A percentile compares a stretch with the other conserved stretches of the same genome.
phyloP scores from a whole-genome alignment of 2,329 filamentous ascomycete species.

The Fusarium irregulare region DNA sequence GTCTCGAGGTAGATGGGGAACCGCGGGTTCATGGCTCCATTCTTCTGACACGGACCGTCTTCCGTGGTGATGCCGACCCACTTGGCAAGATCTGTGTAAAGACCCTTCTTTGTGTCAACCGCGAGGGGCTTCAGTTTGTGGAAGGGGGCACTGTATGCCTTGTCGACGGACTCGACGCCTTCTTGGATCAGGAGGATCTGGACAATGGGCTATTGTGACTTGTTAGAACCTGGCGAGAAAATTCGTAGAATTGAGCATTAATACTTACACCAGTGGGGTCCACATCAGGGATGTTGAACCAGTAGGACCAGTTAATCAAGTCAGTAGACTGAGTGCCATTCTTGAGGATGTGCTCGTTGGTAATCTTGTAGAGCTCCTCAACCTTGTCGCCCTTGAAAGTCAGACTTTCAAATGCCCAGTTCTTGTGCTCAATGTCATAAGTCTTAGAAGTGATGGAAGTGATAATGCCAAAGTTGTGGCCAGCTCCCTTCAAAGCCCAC shows the following conservation, averaged over 20 bases:
- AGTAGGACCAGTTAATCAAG: slow-evolving; percentile 63
- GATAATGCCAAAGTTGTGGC: slow-evolving; percentile 51
- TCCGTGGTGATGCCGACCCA: slow-evolving; percentile 32
- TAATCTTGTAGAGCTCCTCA: slow-evolving; percentile 58
- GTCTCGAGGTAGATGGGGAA: slow-evolving; percentile 40
- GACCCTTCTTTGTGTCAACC: slow-evolving; percentile 33
- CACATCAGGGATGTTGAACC: slow-evolving; percentile 53
- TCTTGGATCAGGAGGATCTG: slow-evolving; percentile 58
- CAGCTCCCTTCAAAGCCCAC: slow-evolving; percentile 51
- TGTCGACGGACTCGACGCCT: slow-evolving; percentile 54
- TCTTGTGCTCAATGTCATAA: slow-evolving; percentile 34
- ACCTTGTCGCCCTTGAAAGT: slow-evolving; percentile 61
- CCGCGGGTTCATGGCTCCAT: slow-evolving; percentile 36
- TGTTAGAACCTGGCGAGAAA: background rate
- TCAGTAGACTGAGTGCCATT: slow-evolving; percentile 53
- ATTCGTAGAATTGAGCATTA: fast-evolving
- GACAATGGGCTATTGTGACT: slow-evolving; percentile 52
- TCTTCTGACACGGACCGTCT: slow-evolving; percentile 35
- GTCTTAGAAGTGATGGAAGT: slow-evolving; percentile 48
- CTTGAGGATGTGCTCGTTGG: slow-evolving; percentile 58
- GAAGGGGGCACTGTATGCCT: slow-evolving; percentile 57
- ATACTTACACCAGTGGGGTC: slow-evolving; percentile 55
- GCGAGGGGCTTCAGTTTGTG: slow-evolving; percentile 54
- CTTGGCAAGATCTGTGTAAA: slow-evolving; percentile 33
- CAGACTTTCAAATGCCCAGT: slow-evolving; percentile 50